Evolutionary conservation across 176 grass and related monocot genomes (phyloP).

Genomic region (Chloris gayana): DNA sequence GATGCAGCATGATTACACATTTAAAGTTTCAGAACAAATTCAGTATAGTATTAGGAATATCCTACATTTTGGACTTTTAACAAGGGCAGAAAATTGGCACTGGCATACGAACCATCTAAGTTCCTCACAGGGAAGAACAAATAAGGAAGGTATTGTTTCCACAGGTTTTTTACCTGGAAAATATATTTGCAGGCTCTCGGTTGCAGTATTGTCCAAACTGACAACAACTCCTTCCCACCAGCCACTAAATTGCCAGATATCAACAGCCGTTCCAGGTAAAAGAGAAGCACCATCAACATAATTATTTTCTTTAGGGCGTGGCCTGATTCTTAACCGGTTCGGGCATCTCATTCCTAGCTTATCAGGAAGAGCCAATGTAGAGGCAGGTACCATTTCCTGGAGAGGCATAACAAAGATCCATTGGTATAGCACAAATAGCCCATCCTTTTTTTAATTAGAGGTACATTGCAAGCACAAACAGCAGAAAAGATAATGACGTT

Average conservation of each 20-base stretch:
- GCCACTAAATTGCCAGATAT: slow-evolving; percentile 80
- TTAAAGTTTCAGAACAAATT: slow-evolving; percentile 8
- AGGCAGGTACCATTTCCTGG: slow-evolving; percentile 76
- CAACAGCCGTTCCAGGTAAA: slow-evolving; percentile 74
- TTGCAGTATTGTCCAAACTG: slow-evolving; percentile 40
- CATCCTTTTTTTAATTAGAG: slow-evolving; percentile 12
- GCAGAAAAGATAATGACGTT: slow-evolving; percentile 9
- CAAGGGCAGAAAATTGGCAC: neutral
- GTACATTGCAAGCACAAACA: neutral
- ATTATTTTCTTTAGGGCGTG: slow-evolving; percentile 52
- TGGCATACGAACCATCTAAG: neutral
- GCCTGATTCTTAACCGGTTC: slow-evolving; percentile 66
- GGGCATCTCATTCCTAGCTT: slow-evolving; percentile 70
- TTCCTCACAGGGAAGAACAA: neutral
- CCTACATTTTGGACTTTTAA: neutral
- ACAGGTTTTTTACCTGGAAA: slow-evolving; percentile 54
- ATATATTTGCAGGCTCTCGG: slow-evolving; percentile 66
- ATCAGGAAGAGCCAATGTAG: slow-evolving; percentile 75
- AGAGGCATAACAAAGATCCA: slow-evolving; percentile 28
- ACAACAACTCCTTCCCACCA: slow-evolving; percentile 96
- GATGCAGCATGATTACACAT: slow-evolving; percentile 7
- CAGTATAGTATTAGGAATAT: neutral
- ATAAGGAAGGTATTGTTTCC: slow-evolving; percentile 24
- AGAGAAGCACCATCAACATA: slow-evolving; percentile 45
- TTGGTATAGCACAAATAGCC: slow-evolving; percentile 11